Percentiles rank a stretch among this genome's conserved stretches.
Conservation (phyloP, 768 basidiomycete genomes). For the Mycena polygramma region DNA sequence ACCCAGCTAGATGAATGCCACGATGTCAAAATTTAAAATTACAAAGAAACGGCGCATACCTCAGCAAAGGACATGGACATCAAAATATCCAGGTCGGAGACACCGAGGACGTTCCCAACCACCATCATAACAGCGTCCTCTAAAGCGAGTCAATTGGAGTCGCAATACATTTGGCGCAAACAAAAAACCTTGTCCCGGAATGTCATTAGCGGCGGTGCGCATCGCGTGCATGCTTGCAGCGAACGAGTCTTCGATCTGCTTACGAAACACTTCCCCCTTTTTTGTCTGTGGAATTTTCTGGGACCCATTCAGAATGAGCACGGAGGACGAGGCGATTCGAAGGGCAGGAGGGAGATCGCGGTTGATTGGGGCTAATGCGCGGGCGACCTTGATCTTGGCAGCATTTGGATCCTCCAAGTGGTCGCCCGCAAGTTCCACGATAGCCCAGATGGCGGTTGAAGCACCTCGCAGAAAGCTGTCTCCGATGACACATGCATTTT, state of each 20-base stretch:
- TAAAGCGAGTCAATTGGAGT: not conserved
- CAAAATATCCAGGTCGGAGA: slow-evolving; percentile 18
- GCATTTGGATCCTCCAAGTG: not conserved
- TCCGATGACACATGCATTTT: slow-evolving; percentile 32
- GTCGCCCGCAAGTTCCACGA: slow-evolving; percentile 35
- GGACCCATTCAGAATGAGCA: slow-evolving; percentile 17
- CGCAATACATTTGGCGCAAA: not conserved
- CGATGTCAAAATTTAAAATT: not conserved
- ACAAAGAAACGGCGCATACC: slow-evolving; percentile 5
- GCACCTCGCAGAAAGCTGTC: slow-evolving; percentile 29
- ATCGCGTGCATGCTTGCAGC: slow-evolving; percentile 1
- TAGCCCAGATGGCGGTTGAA: slow-evolving; percentile 33
- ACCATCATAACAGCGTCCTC: slow-evolving; percentile 1
- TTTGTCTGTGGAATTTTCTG: slow-evolving; percentile 34
- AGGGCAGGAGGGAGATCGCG: slow-evolving; percentile 30
- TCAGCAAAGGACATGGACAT: slow-evolving; percentile 31
- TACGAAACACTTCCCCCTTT: slow-evolving; percentile 35
- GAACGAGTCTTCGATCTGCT: slow-evolving; percentile 31
- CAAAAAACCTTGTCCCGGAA: slow-evolving; percentile 5
- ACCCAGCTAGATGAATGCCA: slow-evolving; percentile 21
- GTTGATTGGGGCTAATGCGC: slow-evolving; percentile 29
- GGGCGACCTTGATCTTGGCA: slow-evolving; percentile 13
- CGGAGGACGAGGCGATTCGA: slow-evolving; percentile 28
- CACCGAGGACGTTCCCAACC: slow-evolving; percentile 13
- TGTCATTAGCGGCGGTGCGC: not conserved